Percentiles rank a stretch among this genome's conserved stretches.
phyloP scores from a whole-genome alignment of 306 rosid genomes.

The Trifolium repens region DNA sequence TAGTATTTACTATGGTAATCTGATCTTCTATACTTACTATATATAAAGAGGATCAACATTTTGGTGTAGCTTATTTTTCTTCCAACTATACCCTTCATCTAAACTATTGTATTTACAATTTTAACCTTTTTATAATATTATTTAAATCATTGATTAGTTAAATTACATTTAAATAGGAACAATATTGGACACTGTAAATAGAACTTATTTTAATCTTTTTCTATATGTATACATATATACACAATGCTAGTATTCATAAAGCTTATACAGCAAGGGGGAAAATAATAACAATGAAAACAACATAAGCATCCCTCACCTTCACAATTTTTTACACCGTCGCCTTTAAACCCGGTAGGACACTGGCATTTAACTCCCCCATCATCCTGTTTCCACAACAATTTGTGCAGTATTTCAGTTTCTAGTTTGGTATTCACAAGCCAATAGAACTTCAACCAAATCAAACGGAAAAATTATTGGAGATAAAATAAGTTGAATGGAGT shows the following conservation, averaged over 20 bases:
- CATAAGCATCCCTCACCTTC: constrained; percentile 59
- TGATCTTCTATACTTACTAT: too few relatives aligned
- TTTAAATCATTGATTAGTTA: too few relatives aligned
- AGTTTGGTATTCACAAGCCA: constrained; percentile 30
- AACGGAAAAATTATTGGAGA: background rate
- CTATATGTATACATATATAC: too few relatives aligned
- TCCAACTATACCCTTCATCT: too few relatives aligned
- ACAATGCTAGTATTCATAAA: background rate
- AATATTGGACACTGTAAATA: too few relatives aligned
- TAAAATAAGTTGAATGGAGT: constrained; percentile 8
- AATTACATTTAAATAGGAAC: too few relatives aligned
- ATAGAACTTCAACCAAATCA: constrained; percentile 14
- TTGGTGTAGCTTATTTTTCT: too few relatives aligned
- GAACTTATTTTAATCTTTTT: too few relatives aligned
- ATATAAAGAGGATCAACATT: too few relatives aligned
- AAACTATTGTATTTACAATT: too few relatives aligned
- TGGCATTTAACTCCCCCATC: constrained; percentile 72
- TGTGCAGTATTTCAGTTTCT: constrained; percentile 31
- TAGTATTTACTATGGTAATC: constrained; percentile 15
- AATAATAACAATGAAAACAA: background rate
- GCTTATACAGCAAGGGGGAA: background rate
- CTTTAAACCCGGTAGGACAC: constrained; percentile 94
- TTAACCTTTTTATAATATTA: too few relatives aligned
- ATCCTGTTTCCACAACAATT: constrained; percentile 62
- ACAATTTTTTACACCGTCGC: constrained; percentile 89